Evolutionary conservation across 2,329 filamentous ascomycete genomes (phyloP).

Genomic region (Chaetothyriales sp.): DNA sequence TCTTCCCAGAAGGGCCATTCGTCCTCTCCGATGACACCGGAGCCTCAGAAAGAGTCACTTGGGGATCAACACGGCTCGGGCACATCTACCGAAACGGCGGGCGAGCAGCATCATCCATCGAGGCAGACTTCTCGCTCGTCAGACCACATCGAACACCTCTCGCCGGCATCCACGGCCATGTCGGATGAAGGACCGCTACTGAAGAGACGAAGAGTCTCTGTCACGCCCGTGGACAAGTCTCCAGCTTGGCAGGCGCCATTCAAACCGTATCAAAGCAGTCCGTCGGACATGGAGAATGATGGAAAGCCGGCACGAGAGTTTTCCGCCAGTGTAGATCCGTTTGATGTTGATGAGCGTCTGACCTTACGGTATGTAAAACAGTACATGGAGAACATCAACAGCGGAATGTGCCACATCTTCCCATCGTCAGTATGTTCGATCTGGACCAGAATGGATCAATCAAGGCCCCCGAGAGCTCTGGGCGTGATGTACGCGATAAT

Average conservation of each 20-base stretch:
- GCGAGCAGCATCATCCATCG: background rate
- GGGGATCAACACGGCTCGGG: background rate
- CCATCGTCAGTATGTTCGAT: slow-evolving; percentile 39
- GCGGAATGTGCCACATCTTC: slow-evolving; percentile 42
- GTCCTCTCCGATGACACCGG: background rate
- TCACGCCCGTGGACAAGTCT: background rate
- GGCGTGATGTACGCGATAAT: slow-evolving; percentile 50
- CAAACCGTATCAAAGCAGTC: background rate
- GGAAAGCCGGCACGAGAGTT: background rate
- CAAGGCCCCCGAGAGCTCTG: slow-evolving; percentile 41
- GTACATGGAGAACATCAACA: slow-evolving; percentile 46
- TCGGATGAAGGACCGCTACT: background rate
- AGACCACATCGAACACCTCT: background rate
- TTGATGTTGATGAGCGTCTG: slow-evolving; percentile 34
- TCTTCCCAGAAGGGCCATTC: background rate
- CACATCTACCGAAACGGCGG: background rate
- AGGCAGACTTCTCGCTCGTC: background rate
- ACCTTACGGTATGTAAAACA: slow-evolving; percentile 40
- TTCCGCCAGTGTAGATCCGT: slow-evolving; percentile 33
- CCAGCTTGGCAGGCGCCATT: background rate
- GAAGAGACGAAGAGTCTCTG: background rate
- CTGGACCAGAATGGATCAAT: slow-evolving; percentile 38
- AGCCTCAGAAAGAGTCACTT: background rate
- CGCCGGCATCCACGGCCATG: background rate
- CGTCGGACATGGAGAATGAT: background rate